Evolutionary conservation across 768 basidiomycete genomes (phyloP).

Genomic region (Pleurotus tuoliensis): DNA sequence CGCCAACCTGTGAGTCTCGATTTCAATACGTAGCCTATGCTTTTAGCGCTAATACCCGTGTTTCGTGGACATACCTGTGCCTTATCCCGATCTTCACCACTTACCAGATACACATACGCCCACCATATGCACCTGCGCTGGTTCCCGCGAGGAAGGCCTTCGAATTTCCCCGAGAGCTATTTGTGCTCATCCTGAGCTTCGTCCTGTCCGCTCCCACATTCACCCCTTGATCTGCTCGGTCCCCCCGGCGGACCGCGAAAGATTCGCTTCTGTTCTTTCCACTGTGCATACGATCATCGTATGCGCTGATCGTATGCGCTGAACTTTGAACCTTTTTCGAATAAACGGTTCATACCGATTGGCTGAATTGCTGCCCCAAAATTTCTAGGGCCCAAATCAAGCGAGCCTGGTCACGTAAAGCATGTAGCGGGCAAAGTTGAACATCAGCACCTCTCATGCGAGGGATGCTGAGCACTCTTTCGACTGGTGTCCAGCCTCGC

Average conservation of each 20-base stretch:
- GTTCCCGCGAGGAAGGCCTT: conserved; percentile 5
- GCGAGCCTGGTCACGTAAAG: too few species aligned
- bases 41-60: conserved; percentile 5
- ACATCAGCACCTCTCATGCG: background rate
- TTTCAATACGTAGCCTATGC: background rate
- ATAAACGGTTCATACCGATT: too few species aligned
- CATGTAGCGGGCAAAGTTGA: too few species aligned
- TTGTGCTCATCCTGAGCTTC: background rate
- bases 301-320: conserved; percentile 7
- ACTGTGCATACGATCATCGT: conserved; percentile 7
- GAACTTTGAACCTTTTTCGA: background rate
- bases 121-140: conserved; percentile 8
- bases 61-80: background rate
- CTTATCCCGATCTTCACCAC: conserved; percentile 3
- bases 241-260: conserved; percentile 2
- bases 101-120: background rate
- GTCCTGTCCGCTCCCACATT: conserved; percentile 7
- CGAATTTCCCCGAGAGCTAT: conserved; percentile 8
- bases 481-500: background rate
- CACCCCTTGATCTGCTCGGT: background rate
- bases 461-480: background rate
- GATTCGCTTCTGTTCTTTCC: background rate
- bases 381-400: too few species aligned
- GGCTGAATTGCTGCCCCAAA: too few species aligned
- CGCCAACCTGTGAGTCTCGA: background rate